phyloP scores from a whole-genome alignment of 176 grass and related monocot species.

The Oryza longistaminata region DNA sequence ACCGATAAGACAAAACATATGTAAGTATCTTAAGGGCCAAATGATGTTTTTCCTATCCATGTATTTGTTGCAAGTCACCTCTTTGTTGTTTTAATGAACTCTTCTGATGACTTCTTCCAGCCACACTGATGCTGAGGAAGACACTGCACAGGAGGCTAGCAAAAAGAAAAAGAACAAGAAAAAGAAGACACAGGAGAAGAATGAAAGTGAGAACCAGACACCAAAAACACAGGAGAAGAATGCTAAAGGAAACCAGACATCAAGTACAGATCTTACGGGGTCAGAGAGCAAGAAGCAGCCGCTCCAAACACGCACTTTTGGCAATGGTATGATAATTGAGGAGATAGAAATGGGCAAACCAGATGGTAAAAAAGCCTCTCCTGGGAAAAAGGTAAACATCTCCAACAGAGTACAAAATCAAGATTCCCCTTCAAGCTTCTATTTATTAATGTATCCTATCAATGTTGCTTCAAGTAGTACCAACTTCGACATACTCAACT shows the following conservation, averaged over 20 bases:
- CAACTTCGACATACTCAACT: neutral
- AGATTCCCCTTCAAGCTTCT: neutral
- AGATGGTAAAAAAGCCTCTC: slow-evolving; percentile 76
- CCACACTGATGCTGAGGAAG: slow-evolving; percentile 13
- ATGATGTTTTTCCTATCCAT: neutral
- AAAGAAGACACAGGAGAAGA: slow-evolving; percentile 50
- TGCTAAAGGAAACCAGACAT: slow-evolving; percentile 31
- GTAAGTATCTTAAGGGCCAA: slow-evolving; percentile 34
- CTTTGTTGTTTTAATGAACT: slow-evolving; percentile 4
- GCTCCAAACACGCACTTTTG: slow-evolving; percentile 61
- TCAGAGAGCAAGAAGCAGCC: slow-evolving; percentile 44
- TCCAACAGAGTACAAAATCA: neutral
- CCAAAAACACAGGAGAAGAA: slow-evolving; percentile 40
- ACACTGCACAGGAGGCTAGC: slow-evolving; percentile 28
- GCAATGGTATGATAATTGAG: slow-evolving; percentile 79
- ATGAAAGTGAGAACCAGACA: slow-evolving; percentile 35
- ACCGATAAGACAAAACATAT: slow-evolving; percentile 32
- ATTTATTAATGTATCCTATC: slow-evolving; percentile 4
- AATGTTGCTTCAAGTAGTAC: neutral
- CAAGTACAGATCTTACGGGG: slow-evolving; percentile 23
- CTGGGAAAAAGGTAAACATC: slow-evolving; percentile 66
- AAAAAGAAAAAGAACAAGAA: slow-evolving; percentile 52
- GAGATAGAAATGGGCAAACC: slow-evolving; percentile 70
- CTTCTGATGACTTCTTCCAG: slow-evolving; percentile 1
- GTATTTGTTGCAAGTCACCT: neutral